Base-by-base conservation (phyloP, 805 yeast species). In the Candida ficus region DNA sequence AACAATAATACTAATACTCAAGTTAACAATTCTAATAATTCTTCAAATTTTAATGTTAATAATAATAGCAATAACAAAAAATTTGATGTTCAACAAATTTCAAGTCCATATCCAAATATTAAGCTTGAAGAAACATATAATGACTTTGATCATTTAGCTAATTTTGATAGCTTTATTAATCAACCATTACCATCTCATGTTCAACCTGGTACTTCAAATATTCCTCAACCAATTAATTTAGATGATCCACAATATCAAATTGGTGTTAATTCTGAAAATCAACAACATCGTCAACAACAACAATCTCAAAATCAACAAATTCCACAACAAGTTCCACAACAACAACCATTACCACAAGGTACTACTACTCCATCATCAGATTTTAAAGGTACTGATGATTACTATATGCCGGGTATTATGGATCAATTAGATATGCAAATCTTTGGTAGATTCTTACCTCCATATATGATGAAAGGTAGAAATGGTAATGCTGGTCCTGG, bases 371-470 rank as follows among this genome's bases (percentile, higher is more conserved):
- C n/a, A n/a, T 7, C 34, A 20, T 16, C 42, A n/a, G 42, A 31
- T 28, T 23, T 27, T 13, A 43, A 37, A 28, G 36, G n/a, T n/a
- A n/a, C 36, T 29, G 43, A 42, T 27, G 57, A 53, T 16, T 25
- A 37, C 3, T 84, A 85, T 52, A 71, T 84, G 45, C 87, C 93
- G 2, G 93, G 95, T 5, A 81, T 85, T 32, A 83, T 88, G 70
- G 95, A 88, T 58, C 84, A 82, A 49, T 62, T 88, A 35, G 96
- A 88, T 57, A 77, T 86, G 54, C 90, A 86, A 54, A 71, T 88
- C 16, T 88, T 88, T 66, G 96, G 96, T 1, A 66, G 85, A 29
- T 80, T 83, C 47, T 57, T 86, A 36, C 95, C 95, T 3, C 93
- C 95, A 4, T 86, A 84, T 56, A 86, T 86, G 95, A 67, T 80